Conservation (phyloP, 805 yeast species). For the Metschnikowia proteae region DNA sequence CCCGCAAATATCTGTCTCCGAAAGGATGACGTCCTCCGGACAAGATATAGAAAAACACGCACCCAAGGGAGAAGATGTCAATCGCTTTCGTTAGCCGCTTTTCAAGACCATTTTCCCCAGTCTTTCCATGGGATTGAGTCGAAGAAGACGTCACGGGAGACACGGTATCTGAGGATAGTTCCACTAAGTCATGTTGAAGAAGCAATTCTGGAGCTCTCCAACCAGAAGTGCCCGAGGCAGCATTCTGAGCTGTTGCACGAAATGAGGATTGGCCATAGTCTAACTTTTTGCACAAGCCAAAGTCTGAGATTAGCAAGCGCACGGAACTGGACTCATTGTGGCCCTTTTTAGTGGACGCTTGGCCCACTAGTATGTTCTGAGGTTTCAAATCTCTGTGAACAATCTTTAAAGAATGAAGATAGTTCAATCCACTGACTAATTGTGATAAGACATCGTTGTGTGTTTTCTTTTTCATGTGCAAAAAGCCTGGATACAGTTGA, state of each 20-base stretch:
- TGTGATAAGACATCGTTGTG: constrained; percentile 57
- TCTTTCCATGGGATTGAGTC: constrained; percentile 7
- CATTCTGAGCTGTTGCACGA: constrained; percentile 85
- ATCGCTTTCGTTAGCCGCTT: constrained; percentile 81
- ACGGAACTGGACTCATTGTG: constrained; percentile 22
- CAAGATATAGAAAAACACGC: constrained; percentile 84
- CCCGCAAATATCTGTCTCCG: constrained; percentile 87
- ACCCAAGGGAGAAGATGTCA: constrained; percentile 92
- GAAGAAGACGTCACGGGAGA: constrained; percentile 24
- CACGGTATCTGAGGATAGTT: constrained; percentile 38
- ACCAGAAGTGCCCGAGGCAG: constrained; percentile 91
- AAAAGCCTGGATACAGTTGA: constrained; percentile 25
- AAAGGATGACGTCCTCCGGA: constrained; percentile 88
- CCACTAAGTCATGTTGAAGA: constrained; percentile 33
- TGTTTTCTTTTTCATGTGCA: constrained; percentile 35
- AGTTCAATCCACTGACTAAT: constrained; percentile 78
- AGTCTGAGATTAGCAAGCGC: constrained; percentile 84
- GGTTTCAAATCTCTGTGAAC: constrained; percentile 96
- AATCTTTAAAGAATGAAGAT: constrained; percentile 83
- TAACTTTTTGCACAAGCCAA: constrained; percentile 89
- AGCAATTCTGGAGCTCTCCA: constrained; percentile 97
- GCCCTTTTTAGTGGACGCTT: constrained; percentile 32
- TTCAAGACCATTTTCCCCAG: constrained; percentile 32
- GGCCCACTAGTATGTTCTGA: constrained; percentile 83
- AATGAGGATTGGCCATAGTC: constrained; percentile 93